These are phyloP conservation scores for Davidsoniella neocaledoniae DNA, from an alignment of 2,329 filamentous ascomycete species.

Conservation along the genomic window DNA sequence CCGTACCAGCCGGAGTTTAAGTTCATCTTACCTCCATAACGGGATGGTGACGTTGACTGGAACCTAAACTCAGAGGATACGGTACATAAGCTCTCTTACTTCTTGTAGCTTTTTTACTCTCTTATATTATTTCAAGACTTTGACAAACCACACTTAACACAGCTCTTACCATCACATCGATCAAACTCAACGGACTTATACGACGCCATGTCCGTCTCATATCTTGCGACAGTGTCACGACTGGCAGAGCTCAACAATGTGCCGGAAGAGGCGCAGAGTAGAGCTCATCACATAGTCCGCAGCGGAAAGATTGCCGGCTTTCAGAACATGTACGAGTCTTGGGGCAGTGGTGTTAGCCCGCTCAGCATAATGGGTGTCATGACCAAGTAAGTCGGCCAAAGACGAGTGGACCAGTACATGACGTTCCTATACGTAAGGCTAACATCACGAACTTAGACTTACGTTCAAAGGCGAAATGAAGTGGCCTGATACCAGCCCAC, in stretches of 20 bases:
- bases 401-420: background rate
- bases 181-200: background rate
- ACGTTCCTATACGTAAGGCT: background rate
- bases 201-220: constrained; percentile 5
- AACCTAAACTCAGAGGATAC: background rate
- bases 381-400: constrained; percentile 7
- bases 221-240: constrained; percentile 15
- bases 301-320: constrained; percentile 26
- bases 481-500: constrained; percentile 43
- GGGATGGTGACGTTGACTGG: too few species aligned
- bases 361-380: background rate
- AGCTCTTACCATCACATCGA: too few species aligned
- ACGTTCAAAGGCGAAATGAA: constrained; percentile 25
- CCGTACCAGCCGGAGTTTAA: too few species aligned
- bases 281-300: constrained; percentile 25
- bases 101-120: background rate
- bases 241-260: constrained; percentile 16
- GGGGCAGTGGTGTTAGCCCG: constrained; percentile 13
- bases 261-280: constrained; percentile 21
- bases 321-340: constrained; percentile 35
- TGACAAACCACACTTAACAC: background rate
- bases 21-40: too few species aligned
- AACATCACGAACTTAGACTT: constrained; percentile 18
- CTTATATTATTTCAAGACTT: background rate
- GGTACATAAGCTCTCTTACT: background rate